Evolutionary conservation across 306 rosid genomes (phyloP), one percentile per base, ranked within the genome.

Genomic region (Castanea crenata): DNA sequence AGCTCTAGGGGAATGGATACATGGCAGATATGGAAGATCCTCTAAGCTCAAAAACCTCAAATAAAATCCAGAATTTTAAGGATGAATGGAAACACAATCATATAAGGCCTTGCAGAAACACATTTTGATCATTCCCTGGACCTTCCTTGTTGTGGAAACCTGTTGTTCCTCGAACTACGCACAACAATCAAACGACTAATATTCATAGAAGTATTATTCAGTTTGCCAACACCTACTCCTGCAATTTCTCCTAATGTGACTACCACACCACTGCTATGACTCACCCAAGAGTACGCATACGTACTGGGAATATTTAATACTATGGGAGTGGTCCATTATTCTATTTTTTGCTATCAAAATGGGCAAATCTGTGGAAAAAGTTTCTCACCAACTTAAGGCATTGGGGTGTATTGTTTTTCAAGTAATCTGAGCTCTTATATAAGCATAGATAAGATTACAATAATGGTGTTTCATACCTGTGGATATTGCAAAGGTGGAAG

Each of bases 401-500:
- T 27, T 41, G 32, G 20, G 76, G 54, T 38, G 51, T 71, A 15
- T 65, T 23, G 27, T n/a, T 34, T 9, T 67, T 34, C 69, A 84
- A 69, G 18, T 76, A 55, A 73, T 34, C 51, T 75, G 73, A 72
- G 46, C 62, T 10, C 21, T 21, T 70, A 55, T n/a, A 56, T 21
- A 2, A 81, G 29, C 69, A 69, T 5, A 71, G 49, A 75, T 64
- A 18, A 55, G 25, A 61, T 49, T 49, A 10, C 0, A 49, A 49
- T 49, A 49, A 76, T 18, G 56, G 29, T 52, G 69, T 4, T 76
- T 57, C 56, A 80, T 75, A 90, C 97, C 92, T 85, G 88, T 1
- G 94, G 92, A 58, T 92, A 90, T 64, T 82, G 87, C 81, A 92
- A 35, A 19, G 94, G 92, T 67, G 91, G 94, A 79, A 90, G 85